phyloP scores from a whole-genome alignment of 2,329 filamentous ascomycete genomes.

The Aspergillus hiratsukae region DNA sequence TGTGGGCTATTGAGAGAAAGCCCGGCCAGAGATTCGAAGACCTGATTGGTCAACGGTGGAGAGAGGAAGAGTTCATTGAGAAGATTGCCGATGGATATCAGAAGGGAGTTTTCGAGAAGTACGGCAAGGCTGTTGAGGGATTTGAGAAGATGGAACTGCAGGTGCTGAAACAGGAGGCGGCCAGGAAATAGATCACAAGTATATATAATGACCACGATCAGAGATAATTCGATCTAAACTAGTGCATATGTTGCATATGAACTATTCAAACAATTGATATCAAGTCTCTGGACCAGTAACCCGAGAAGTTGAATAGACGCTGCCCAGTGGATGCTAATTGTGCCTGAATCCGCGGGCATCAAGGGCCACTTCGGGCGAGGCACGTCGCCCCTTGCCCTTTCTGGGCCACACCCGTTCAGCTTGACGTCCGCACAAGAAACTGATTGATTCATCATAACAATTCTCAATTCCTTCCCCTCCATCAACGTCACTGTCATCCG shows the following conservation, averaged over 20 bases:
- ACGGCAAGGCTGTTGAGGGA: slow-evolving; percentile 69
- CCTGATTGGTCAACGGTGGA: slow-evolving; percentile 78
- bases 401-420: slow-evolving; percentile 2
- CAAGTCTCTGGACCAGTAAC: not conserved
- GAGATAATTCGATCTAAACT: not conserved
- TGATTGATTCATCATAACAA: not conserved
- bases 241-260: not conserved
- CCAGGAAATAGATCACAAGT: slow-evolving; percentile 1
- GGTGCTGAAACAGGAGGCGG: slow-evolving; percentile 49
- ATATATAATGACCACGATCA: not conserved
- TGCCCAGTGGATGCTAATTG: not conserved
- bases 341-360: slow-evolving; percentile 12
- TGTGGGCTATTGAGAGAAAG: slow-evolving; percentile 77
- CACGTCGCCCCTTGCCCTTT: slow-evolving; percentile 22
- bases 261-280: not conserved
- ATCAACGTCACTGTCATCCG: slow-evolving; percentile 14
- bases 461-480: slow-evolving; percentile 9
- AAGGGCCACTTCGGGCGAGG: slow-evolving; percentile 3
- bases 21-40: slow-evolving; percentile 77
- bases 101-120: slow-evolving; percentile 67
- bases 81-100: slow-evolving; percentile 79
- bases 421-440: slow-evolving; percentile 2
- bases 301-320: not conserved
- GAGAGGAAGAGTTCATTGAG: slow-evolving; percentile 75
- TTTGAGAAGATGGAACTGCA: slow-evolving; percentile 71